Base-by-base conservation (phyloP, 768 basidiomycete species). In the Amanita inopinata region DNA sequence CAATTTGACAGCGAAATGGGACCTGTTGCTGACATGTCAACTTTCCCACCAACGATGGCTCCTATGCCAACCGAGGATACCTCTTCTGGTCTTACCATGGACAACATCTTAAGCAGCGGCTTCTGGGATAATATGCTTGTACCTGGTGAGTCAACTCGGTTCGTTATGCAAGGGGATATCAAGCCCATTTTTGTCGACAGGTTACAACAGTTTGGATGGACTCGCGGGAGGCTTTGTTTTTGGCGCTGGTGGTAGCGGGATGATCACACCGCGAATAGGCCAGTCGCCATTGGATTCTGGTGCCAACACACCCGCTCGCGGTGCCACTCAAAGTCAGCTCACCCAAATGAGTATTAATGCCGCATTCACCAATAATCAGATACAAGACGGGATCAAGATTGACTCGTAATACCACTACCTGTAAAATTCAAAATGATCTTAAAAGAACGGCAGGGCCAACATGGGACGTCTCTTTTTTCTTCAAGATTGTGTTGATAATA, bases 81-180 rank as follows among this genome's bases (percentile, higher is more conserved):
- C 27, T 56, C 68, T 25, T 62, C 62, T 45, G 70, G 69, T 31
- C 55, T 90, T 47, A 80, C 84, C 38, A 88, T 91, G 82, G 88
- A 90, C 52, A 81, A 77, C 53, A 80, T 90, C 32, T 65, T 91
- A 40, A 81, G 76, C 47, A 76, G 69, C 46, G 78, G 76, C 31
- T 91, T 91, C 59, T 91, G 88, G 89, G 89, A 90, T 59, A 88
- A 73, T 50, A 78, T 90, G 53, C 73, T 91, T 25, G 81, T 91
- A 18, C 88, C 88, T 48, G 88, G 86, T 85, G 54, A 44, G 79
- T 69, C 33, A 32, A 30, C 46, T 40, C 20, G 31, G 32, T 34
- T 12, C 8, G 10, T 33, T 8, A 11, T 20, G 38, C n/a, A 31
- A 40, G 38, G 41, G 15, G 39, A 38, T 39, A 27, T 35, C 20